Base-by-base conservation (phyloP, 768 basidiomycete species). In the Mycena polygramma region DNA sequence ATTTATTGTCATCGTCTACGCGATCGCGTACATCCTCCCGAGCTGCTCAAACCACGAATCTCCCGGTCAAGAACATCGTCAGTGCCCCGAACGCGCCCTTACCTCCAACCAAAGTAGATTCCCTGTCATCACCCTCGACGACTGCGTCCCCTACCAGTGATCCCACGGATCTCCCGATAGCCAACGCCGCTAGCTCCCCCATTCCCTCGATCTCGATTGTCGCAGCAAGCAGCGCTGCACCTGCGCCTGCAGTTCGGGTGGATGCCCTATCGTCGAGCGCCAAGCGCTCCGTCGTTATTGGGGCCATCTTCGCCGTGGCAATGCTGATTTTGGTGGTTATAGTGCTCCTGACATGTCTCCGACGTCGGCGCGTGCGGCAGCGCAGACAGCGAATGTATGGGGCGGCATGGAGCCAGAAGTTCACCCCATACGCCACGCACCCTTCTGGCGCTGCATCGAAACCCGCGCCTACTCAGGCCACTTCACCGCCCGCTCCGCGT, bases 401-500 rank as follows among this genome's bases (percentile, higher is more conserved):
- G 30, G 30, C 30, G 30, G 26, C 52, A 3, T 65, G 63, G 69
- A 65, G 63, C 24, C 63, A 61, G 3, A 70, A 65, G 45, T 65
- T 49, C 57, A 41, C 41, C n/a, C 67, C 60, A 2, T 62, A 57
- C 22, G 19, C 46, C 6, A 1, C 61, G 5, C 53, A 41, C 26
- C n/a, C 68, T 19, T 10, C 39, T 4, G 20, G 49, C 11, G 36
- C 26, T 35, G 54, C 61, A 24, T 37, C 60, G 13, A 52, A 30
- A 17, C 54, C 60, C 14, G 35, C 49, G 51, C 39, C 58, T 0
- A 48, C 26, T 10, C 67, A 14, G 48, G 3, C 55, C 1, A 22
- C 1, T 26, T 14, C 8, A 9, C 45, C 46, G 30, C 24, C 35
- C 20, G 15, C 26, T 2, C 63, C 43, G 17, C 64, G 39, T 20